Evolutionary conservation across 2,329 filamentous ascomycete species (phyloP).

Genomic region (Fusarium sp.): DNA sequence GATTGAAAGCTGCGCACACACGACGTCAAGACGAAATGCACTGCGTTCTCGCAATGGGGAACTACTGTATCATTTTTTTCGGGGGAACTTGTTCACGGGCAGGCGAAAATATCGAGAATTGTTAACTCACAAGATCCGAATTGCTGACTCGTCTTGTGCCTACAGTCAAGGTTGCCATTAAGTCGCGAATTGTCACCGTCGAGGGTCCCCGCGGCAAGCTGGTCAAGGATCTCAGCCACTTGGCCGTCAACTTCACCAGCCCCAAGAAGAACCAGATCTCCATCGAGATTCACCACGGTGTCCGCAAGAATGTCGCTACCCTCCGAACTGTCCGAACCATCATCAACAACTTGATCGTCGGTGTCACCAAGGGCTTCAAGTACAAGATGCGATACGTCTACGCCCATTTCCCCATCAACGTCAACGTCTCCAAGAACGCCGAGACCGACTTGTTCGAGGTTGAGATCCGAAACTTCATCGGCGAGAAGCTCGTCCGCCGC

Average conservation of each 20-base stretch:
- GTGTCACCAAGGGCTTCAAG: constrained; percentile 99
- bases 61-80: constrained; percentile 1
- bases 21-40: constrained; percentile 23
- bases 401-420: constrained; percentile 99
- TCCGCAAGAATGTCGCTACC: constrained; percentile 96
- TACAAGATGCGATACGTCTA: constrained; percentile 99
- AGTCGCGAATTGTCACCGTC: constrained; percentile 95
- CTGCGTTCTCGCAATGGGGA: constrained; percentile 13
- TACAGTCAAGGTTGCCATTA: constrained; percentile 97
- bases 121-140: constrained; percentile 18
- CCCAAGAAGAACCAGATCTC: constrained; percentile 88
- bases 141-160: constrained; percentile 46
- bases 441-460: constrained; percentile 91
- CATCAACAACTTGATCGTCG: constrained; percentile 98
- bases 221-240: constrained; percentile 93
- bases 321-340: constrained; percentile 97
- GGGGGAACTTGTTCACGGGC: constrained; percentile 7
- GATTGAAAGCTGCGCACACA: constrained; percentile 29
- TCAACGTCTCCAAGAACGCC: constrained; percentile 96
- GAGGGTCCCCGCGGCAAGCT: constrained; percentile 98
- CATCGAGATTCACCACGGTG: constrained; percentile 98
- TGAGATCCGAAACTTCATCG: constrained; percentile 99
- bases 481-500: constrained; percentile 98
- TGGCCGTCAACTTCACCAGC: constrained; percentile 94
- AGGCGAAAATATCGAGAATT: constrained; percentile 1